These are phyloP conservation scores for Aspergillus diversus DNA, from an alignment of 495 filamentous ascomycete genomes.

Conservation along the genomic window DNA sequence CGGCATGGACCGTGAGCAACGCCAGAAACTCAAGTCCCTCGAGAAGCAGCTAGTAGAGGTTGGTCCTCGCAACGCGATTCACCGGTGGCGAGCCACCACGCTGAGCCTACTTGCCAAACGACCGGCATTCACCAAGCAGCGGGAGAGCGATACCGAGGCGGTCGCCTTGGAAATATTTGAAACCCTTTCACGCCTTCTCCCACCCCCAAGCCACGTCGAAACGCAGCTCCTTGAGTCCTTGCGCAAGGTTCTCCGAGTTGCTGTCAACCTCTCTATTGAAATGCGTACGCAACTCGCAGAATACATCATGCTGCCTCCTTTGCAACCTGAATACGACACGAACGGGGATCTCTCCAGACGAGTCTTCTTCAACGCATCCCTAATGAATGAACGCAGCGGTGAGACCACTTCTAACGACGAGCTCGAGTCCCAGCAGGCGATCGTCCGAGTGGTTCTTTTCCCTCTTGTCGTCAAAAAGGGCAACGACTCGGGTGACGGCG, in stretches of 20 bases:
- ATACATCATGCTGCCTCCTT: constrained; percentile 94
- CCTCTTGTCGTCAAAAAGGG: constrained; percentile 94
- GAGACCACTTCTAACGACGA: constrained; percentile 71
- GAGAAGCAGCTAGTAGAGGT: constrained; percentile 91
- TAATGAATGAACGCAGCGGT: constrained; percentile 91
- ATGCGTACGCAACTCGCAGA: constrained; percentile 96
- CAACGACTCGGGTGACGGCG: constrained; percentile 79
- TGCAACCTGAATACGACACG: constrained; percentile 93
- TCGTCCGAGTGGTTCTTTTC: constrained; percentile 90
- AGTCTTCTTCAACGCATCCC: constrained; percentile 80
- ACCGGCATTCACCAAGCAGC: constrained; percentile 71
- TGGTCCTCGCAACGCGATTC: constrained; percentile 78
- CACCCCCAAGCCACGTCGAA: constrained; percentile 77
- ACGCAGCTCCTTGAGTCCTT: constrained; percentile 76
- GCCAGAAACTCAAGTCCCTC: constrained; percentile 91
- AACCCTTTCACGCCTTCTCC: constrained; percentile 77
- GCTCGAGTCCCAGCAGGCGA: constrained; percentile 71
- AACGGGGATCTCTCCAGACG: constrained; percentile 84
- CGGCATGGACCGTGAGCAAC: constrained; percentile 95
- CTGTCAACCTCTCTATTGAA: constrained; percentile 86
- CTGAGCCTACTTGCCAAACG: constrained; percentile 83
- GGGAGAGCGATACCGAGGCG: constrained; percentile 83
- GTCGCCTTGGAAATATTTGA: constrained; percentile 84
- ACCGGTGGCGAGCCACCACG: constrained; percentile 94
- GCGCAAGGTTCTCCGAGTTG: constrained; percentile 77